These are phyloP conservation scores for Zoysia pacifica DNA, from an alignment of 176 grass and related monocot species.

Conservation along the genomic window DNA sequence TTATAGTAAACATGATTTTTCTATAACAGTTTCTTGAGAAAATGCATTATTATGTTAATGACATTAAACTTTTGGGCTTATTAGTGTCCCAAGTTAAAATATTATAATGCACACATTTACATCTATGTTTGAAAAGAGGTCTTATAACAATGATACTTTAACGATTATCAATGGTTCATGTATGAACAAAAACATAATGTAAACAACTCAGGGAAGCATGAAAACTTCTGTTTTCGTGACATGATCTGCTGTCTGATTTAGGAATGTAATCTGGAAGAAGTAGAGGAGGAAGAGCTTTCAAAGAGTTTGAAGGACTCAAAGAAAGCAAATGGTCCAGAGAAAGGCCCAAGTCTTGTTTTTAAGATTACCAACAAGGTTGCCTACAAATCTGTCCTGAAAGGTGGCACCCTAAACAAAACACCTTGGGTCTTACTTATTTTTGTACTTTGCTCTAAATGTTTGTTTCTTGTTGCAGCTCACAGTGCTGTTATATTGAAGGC, in stretches of 20 bases:
- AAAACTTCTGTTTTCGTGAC: slow-evolving; percentile 24
- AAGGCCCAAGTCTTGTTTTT: slow-evolving; percentile 86
- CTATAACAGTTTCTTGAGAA: not conserved
- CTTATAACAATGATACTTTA: not conserved
- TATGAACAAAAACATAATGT: not conserved
- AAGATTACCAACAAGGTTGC: slow-evolving; percentile 96
- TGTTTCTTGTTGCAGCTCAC: slow-evolving; percentile 71
- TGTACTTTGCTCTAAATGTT: slow-evolving; percentile 26
- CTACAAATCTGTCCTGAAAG: slow-evolving; percentile 97
- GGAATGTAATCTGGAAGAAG: slow-evolving; percentile 97
- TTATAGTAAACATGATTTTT: slow-evolving; percentile 1
- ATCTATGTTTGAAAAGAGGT: slow-evolving; percentile 3
- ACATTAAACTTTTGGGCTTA: not conserved
- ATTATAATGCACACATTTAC: not conserved
- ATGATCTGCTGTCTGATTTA: slow-evolving; percentile 37
- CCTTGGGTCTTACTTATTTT: not conserved
- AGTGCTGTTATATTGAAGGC: slow-evolving; percentile 87
- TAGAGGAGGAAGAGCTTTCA: slow-evolving; percentile 84
- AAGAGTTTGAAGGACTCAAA: slow-evolving; percentile 91
- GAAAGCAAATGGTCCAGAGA: slow-evolving; percentile 82
- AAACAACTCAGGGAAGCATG: not conserved
- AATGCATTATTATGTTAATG: not conserved
- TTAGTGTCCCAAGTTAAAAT: not conserved
- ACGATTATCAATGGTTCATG: not conserved
- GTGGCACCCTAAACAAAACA: slow-evolving; percentile 27